Base-by-base conservation (phyloP, 2,329 filamentous ascomycete genomes). In the Aspergillus pseudotamarii region DNA sequence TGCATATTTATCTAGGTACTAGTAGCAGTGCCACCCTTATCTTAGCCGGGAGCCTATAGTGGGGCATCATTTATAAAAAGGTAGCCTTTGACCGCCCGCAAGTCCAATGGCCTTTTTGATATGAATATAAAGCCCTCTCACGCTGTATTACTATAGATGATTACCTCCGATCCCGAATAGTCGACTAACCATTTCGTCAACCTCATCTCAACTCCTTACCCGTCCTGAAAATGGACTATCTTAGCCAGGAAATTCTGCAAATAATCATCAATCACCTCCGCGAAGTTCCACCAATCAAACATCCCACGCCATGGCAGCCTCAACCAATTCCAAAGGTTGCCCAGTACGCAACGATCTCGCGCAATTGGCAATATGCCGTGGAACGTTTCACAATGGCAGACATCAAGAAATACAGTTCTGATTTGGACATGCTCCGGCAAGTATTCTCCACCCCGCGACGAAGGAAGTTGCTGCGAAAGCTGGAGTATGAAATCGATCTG, bases 401-500 rank as follows among this genome's bases (percentile, higher is more conserved):
- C 3, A 41, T 41, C 38, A 41, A n/a, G 38, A 41, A 41, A n/a
- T 41, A 41, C 16, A 41, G 38, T 10, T n/a, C 38, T 8, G 38
- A 41, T n/a, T 3, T 41, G 38, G 38, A 51, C 28, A 51, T 28
- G 23, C n/a, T 26, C 48, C 48, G 48, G 12, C 48, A 51, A n/a
- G 48, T 51, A 32, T 51, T 51, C 19, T 51, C 16, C 2, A 19
- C 16, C n/a, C 2, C 46, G 19, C 58, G 30, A 10, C 38, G 60
- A 1, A 45, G 55, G 23, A 45, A 30, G 4, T 48, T 56, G 3
- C 6, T 58, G 48, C 6, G 36, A 9, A 4, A 21, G 10, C 38
- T 58, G 4, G 6, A 56, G 21, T 64, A 58, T 45, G 38, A 43
- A 9, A 57, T 64, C 30, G 54, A 54, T 2, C 48, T 64, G 19